Evolutionary conservation across 768 basidiomycete genomes (phyloP).

Genomic region (Botryobasidium botryosum): DNA sequence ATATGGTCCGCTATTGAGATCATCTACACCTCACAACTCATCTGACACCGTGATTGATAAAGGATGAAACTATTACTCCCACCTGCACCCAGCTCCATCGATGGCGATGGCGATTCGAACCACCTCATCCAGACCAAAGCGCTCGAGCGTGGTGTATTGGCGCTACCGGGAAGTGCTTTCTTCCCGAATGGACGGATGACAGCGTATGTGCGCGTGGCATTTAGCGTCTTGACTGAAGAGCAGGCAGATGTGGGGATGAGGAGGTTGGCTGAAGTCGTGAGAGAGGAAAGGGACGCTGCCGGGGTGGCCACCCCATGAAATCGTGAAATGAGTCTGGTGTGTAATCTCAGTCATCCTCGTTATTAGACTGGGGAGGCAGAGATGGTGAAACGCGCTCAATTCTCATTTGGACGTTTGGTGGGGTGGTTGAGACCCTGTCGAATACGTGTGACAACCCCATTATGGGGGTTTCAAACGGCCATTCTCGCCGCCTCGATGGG

Average conservation of each 20-base stretch:
- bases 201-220: conserved; percentile 65
- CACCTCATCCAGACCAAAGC: conserved; percentile 57
- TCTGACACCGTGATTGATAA: conserved; percentile 8
- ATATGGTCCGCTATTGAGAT: conserved; percentile 39
- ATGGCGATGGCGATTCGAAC: conserved; percentile 46
- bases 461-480: too few relatives aligned
- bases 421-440: too few relatives aligned
- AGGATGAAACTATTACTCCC: conserved; percentile 53
- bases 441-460: too few relatives aligned
- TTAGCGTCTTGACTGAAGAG: conserved; percentile 47
- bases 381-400: too few relatives aligned
- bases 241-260: conserved; percentile 60
- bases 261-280: conserved; percentile 34
- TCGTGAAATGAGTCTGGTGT: too few relatives aligned
- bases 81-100: conserved; percentile 17
- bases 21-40: conserved; percentile 4
- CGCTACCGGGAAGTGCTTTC: conserved; percentile 73
- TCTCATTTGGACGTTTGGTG: too few relatives aligned
- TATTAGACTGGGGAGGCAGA: too few relatives aligned
- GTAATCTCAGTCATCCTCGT: too few relatives aligned
- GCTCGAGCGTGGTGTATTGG: conserved; percentile 69
- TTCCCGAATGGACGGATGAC: conserved; percentile 53
- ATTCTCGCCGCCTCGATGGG: too few relatives aligned
- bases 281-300: conserved; percentile 13
- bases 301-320: conserved; percentile 11